Evolutionary conservation across 2,329 filamentous ascomycete genomes (phyloP), one percentile per base, ranked within the genome.

Genomic region (Arachnomyces sp.): DNA sequence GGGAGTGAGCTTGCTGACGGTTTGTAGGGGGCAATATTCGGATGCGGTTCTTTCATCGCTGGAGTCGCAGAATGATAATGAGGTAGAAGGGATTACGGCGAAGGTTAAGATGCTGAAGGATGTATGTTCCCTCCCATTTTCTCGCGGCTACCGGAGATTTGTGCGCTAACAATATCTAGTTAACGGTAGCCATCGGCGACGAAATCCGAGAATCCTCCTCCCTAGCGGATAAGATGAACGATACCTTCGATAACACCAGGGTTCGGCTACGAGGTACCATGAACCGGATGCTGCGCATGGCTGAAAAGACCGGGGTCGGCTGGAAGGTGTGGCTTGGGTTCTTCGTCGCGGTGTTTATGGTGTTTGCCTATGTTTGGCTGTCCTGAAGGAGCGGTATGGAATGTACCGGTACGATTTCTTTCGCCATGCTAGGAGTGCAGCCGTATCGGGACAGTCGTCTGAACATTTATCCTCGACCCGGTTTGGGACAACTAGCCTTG

Each of bases 201-300:
- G 92, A 96, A 65, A 96, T 96, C 56, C 79, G 90, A 52, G 85
- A 94, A 48, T 92, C 84, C 11, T 85, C 86, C 2, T 81, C 85
- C 2, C 74, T 96, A 3, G 84, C 88, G 2, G 87, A 95, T 54
- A 90, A 88, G 66, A 94, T 98, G 82, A 96, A 96, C 63, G 86
- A 94, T 57, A 77, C 79, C 4, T 98, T 96, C 59, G 90, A 96
- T 60, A 79, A 77, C 53, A 93, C 90, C 39, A 73, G 89, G 28
- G 67, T 88, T 38, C 77, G 84, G 48, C 70, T 98, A 46, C 77
- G 81, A 33, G 88, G 90, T 39, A 96, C 93, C 13, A 96, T 98
- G 92, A 94, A 87, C 60, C 74, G 89, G 43, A 98, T 98, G 92
- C 67, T 96, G 49, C 60, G 90, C 39, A 98, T 98, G 92, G 92